These are phyloP conservation scores for Atkinsonella texensis DNA, from an alignment of 2,329 filamentous ascomycete genomes.

Conservation along the genomic window DNA sequence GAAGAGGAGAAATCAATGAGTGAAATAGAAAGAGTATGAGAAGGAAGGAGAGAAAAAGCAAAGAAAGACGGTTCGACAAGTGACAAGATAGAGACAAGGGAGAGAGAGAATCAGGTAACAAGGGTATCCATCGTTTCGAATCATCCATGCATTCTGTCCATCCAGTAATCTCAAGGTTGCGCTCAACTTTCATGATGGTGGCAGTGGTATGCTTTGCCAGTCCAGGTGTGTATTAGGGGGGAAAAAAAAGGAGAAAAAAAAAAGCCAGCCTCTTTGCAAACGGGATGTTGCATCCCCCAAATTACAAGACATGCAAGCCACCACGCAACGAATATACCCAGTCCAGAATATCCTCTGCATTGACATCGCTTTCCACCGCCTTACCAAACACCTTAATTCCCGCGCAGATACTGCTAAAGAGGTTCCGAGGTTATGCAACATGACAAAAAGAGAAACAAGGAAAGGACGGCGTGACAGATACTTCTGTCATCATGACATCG, in stretches of 20 bases:
- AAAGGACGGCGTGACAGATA: slow-evolving; percentile 8
- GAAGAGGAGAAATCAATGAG: neutral
- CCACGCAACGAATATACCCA: neutral
- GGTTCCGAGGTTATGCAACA: slow-evolving; percentile 4
- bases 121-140: slow-evolving; percentile 33
- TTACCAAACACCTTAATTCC: slow-evolving; percentile 5
- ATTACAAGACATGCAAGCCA: neutral
- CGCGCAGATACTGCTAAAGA: slow-evolving; percentile 8
- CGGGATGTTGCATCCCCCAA: neutral
- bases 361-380: neutral
- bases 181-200: slow-evolving; percentile 2
- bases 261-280: slow-evolving; percentile 2
- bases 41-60: slow-evolving; percentile 10
- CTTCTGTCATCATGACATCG: slow-evolving; percentile 24
- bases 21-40: neutral
- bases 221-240: slow-evolving; percentile 22
- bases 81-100: slow-evolving; percentile 10
- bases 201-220: slow-evolving; percentile 25
- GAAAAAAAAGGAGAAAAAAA: slow-evolving; percentile 15
- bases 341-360: neutral
- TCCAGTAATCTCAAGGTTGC: slow-evolving; percentile 18
- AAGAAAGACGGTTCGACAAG: slow-evolving; percentile 7
- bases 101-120: slow-evolving; percentile 17
- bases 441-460: slow-evolving; percentile 1
- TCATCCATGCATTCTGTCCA: slow-evolving; percentile 33